Evolutionary conservation across 192 early-diverging fungal species (phyloP).

Genomic region (Coemansia sp.): DNA sequence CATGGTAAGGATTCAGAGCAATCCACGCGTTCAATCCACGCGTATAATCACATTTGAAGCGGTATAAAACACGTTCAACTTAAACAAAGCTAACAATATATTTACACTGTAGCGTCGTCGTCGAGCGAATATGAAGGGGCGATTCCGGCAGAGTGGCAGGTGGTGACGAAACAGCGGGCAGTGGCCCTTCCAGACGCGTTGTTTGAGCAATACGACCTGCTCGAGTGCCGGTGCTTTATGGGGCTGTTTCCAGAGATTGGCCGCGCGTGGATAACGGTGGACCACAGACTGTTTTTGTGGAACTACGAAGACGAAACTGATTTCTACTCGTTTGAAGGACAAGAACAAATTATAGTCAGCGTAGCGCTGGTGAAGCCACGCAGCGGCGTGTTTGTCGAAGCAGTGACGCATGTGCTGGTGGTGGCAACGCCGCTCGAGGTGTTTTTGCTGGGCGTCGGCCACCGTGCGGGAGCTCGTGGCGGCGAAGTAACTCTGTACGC

Average conservation of each 20-base stretch:
- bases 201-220: constrained; percentile 73
- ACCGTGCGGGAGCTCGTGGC: constrained; percentile 25
- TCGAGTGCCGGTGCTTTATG: constrained; percentile 80
- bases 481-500: constrained; percentile 71
- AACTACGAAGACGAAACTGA: constrained; percentile 79
- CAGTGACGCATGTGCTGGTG: constrained; percentile 80
- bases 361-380: constrained; percentile 79
- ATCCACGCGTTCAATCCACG: background rate
- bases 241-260: constrained; percentile 89
- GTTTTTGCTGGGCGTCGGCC: constrained; percentile 73
- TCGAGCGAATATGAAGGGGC: constrained; percentile 56
- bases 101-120: constrained; percentile 47
- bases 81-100: background rate
- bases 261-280: constrained; percentile 90
- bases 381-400: constrained; percentile 75
- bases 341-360: constrained; percentile 84
- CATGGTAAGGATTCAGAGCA: constrained; percentile 37
- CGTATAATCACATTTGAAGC: too few species aligned
- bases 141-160: constrained; percentile 53
- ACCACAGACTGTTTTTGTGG: constrained; percentile 87
- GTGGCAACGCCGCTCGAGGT: constrained; percentile 86
- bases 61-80: too few species aligned
- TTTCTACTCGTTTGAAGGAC: constrained; percentile 77
- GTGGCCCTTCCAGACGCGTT: constrained; percentile 73
- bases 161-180: constrained; percentile 61